phyloP scores from a whole-genome alignment of 345 rosid species.

The Camelina laxa region DNA sequence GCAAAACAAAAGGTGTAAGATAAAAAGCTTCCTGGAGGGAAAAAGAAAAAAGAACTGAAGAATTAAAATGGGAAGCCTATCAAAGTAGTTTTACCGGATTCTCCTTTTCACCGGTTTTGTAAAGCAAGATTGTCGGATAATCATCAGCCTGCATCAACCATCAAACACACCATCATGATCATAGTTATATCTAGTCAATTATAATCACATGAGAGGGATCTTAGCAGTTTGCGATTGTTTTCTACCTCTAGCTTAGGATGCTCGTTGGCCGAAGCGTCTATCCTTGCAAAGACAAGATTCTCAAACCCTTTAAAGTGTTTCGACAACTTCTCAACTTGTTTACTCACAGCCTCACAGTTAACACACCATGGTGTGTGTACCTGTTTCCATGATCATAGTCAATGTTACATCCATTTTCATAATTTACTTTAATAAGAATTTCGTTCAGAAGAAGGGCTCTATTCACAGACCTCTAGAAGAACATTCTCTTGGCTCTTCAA shows the following conservation, averaged over 20 bases:
- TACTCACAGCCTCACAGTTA: slow-evolving; percentile 69
- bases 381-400: slow-evolving; percentile 45
- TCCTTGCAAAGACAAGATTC: slow-evolving; percentile 71
- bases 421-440: not conserved
- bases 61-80: not conserved
- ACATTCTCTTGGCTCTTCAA: slow-evolving; percentile 69
- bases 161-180: slow-evolving; percentile 15
- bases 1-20: slow-evolving; percentile 49
- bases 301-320: slow-evolving; percentile 80
- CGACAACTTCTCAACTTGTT: slow-evolving; percentile 85
- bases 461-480: slow-evolving; percentile 72
- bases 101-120: slow-evolving; percentile 64
- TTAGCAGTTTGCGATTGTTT: slow-evolving; percentile 57
- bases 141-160: slow-evolving; percentile 59
- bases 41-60: slow-evolving; percentile 43
- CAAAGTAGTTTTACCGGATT: slow-evolving; percentile 60
- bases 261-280: slow-evolving; percentile 88
- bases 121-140: slow-evolving; percentile 74
- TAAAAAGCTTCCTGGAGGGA: not conserved
- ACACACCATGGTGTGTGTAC: slow-evolving; percentile 89
- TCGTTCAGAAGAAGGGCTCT: slow-evolving; percentile 3
- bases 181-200: slow-evolving; percentile 63
- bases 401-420: slow-evolving; percentile 13
- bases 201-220: slow-evolving; percentile 65
- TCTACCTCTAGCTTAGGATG: slow-evolving; percentile 81